Evolutionary conservation across 2,329 filamentous ascomycete species (phyloP).

Genomic region (Fusarium pseudocircinatum): DNA sequence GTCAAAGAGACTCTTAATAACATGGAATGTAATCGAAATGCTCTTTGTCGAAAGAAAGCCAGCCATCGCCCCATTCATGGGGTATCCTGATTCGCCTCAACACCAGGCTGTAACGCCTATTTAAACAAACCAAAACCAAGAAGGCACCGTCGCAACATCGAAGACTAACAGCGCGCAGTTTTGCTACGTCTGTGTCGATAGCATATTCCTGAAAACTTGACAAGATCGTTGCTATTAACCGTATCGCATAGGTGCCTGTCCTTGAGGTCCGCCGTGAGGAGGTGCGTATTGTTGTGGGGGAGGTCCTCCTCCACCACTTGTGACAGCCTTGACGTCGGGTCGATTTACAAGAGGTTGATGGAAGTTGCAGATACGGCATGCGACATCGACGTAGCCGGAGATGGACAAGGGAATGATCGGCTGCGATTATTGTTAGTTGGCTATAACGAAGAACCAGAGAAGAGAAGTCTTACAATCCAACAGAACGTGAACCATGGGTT

Average conservation of each 20-base stretch:
- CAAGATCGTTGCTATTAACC: constrained; percentile 23
- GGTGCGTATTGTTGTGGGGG: constrained; percentile 47
- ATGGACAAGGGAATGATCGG: constrained; percentile 77
- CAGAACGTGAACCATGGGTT: constrained; percentile 83
- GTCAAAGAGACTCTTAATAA: not conserved
- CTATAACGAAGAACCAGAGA: not conserved
- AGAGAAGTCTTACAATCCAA: constrained; percentile 66
- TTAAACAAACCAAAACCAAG: not conserved
- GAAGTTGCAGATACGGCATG: constrained; percentile 81
- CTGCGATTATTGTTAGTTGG: constrained; percentile 49
- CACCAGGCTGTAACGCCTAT: constrained; percentile 28
- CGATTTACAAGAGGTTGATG: constrained; percentile 71
- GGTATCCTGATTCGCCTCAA: constrained; percentile 31
- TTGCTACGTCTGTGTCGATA: not conserved
- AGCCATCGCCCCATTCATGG: not conserved
- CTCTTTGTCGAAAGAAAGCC: not conserved
- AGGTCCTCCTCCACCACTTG: constrained; percentile 52
- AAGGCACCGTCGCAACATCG: not conserved
- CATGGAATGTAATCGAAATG: not conserved
- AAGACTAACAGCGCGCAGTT: not conserved
- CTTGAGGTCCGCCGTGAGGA: constrained; percentile 47
- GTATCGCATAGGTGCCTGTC: constrained; percentile 45
- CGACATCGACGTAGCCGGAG: constrained; percentile 73
- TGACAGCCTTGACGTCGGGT: constrained; percentile 65
- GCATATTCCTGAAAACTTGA: not conserved